Conservation (phyloP, 2,329 filamentous ascomycete species). For the Cladophialophora immunda region DNA sequence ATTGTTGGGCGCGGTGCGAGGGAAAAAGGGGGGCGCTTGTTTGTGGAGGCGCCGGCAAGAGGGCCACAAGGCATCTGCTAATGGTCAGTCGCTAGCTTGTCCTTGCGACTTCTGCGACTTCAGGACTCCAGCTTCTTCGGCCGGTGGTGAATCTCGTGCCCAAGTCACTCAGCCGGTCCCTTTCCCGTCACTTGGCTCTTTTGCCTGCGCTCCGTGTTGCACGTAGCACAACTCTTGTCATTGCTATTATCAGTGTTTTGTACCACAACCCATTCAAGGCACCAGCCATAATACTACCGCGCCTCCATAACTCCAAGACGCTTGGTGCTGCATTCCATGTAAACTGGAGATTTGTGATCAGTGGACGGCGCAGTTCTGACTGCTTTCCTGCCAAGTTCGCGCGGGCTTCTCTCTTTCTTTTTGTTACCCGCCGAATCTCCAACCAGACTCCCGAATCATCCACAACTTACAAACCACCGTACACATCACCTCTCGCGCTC, state of each 20-base stretch:
- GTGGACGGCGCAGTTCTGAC: not conserved
- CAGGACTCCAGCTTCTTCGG: not conserved
- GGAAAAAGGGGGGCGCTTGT: conserved; percentile 20
- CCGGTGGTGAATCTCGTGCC: not conserved
- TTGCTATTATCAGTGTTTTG: not conserved
- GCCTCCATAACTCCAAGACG: not conserved
- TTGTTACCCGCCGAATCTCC: conserved; percentile 5
- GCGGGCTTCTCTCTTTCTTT: not conserved
- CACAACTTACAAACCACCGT: conserved; percentile 8
- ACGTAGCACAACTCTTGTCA: conserved; percentile 3
- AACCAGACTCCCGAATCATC: conserved; percentile 6
- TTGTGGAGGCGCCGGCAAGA: conserved; percentile 22
- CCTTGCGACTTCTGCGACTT: not conserved
- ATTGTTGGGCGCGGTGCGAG: conserved; percentile 1
- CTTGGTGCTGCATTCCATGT: not conserved
- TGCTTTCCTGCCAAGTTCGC: not conserved
- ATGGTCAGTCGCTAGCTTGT: not conserved
- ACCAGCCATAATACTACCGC: not conserved
- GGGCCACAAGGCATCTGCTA: not conserved
- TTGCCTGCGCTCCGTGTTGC: not conserved
- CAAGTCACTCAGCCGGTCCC: not conserved
- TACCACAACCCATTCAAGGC: not conserved
- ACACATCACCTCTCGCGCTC: not conserved
- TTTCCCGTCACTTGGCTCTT: not conserved
- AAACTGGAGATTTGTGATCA: not conserved